Evolutionary conservation across 305 asterid genomes (phyloP).

Genomic region (Ajuga reptans): DNA sequence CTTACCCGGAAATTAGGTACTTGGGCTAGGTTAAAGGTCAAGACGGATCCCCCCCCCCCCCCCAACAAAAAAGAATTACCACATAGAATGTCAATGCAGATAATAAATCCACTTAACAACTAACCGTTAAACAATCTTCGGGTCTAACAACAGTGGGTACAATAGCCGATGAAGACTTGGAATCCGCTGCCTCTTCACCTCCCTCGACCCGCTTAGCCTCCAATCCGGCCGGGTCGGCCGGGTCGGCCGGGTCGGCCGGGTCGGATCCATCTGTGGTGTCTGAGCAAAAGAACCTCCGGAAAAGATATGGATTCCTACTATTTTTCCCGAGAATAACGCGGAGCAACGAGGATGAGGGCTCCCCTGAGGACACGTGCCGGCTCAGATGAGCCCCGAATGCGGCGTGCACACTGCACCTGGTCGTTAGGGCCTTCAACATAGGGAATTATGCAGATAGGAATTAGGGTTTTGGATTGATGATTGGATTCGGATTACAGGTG

Average conservation of each 20-base stretch:
- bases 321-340: slow-evolving; percentile 37
- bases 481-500: slow-evolving; percentile 14
- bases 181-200: slow-evolving; percentile 43
- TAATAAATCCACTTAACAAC: slow-evolving; percentile 9
- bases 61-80: background rate
- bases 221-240: slow-evolving; percentile 31
- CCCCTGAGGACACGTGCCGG: slow-evolving; percentile 33
- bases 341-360: slow-evolving; percentile 47
- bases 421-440: slow-evolving; percentile 72
- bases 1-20: background rate
- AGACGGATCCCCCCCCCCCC: background rate
- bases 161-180: slow-evolving; percentile 60
- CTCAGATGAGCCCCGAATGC: slow-evolving; percentile 39
- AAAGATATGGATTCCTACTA: slow-evolving; percentile 29
- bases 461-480: background rate
- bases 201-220: slow-evolving; percentile 39
- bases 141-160: slow-evolving; percentile 70
- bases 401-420: slow-evolving; percentile 45
- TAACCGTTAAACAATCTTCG: slow-evolving; percentile 83
- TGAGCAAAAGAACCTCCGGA: slow-evolving; percentile 69
- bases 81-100: background rate
- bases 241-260: no score
- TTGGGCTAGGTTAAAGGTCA: background rate
- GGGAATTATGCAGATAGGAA: background rate
- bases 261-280: slow-evolving; percentile 59